phyloP scores from a whole-genome alignment of 148 eudicot genomes.

The Amaranthus palmeri region DNA sequence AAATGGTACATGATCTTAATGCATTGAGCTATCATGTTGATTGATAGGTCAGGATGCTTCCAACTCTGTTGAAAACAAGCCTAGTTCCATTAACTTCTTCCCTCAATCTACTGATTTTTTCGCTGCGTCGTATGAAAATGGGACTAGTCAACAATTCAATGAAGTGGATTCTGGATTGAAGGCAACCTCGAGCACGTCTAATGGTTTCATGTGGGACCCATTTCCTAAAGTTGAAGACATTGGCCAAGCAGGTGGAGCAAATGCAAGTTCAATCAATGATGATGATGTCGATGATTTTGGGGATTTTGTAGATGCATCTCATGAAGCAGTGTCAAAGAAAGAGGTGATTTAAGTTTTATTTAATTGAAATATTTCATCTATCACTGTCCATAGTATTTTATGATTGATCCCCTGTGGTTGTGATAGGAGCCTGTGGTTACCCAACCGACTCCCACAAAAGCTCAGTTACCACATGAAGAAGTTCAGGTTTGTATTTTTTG shows the following conservation, averaged over 20 bases:
- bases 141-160: slow-evolving; percentile 18
- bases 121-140: slow-evolving; percentile 29
- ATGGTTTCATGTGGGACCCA: slow-evolving; percentile 31
- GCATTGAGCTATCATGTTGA: slow-evolving; percentile 22
- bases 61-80: slow-evolving; percentile 24
- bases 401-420: slow-evolving; percentile 11
- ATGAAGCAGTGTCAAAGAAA: slow-evolving; percentile 32
- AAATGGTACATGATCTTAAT: slow-evolving; percentile 4
- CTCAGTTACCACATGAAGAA: slow-evolving; percentile 22
- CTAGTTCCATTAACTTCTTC: slow-evolving; percentile 23
- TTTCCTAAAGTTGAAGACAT: slow-evolving; percentile 23
- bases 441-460: slow-evolving; percentile 14
- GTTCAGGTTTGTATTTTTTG: slow-evolving; percentile 23
- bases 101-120: slow-evolving; percentile 35
- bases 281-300: slow-evolving; percentile 67
- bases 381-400: slow-evolving; percentile 6
- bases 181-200: slow-evolving; percentile 23
- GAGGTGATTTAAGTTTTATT: slow-evolving; percentile 39
- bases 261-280: slow-evolving; percentile 22
- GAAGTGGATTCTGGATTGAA: slow-evolving; percentile 26
- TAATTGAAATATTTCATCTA: not conserved
- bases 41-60: slow-evolving; percentile 39
- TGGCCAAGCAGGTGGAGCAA: slow-evolving; percentile 27
- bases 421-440: slow-evolving; percentile 18
- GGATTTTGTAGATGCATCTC: slow-evolving; percentile 52